Conservation (phyloP, 2,329 filamentous ascomycete genomes). For the Peltaster fructicola region DNA sequence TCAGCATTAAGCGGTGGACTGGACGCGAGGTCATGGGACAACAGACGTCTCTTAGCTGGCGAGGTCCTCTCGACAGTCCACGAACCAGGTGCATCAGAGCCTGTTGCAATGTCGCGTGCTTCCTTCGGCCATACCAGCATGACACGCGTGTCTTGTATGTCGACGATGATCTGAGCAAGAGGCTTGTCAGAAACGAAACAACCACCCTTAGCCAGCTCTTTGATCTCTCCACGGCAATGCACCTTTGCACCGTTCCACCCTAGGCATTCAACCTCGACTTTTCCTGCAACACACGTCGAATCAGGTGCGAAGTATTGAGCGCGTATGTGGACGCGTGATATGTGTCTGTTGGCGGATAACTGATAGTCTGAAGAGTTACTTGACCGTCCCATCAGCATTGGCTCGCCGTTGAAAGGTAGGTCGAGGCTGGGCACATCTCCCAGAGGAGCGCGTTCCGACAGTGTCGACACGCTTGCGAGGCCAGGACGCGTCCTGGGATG, state of each 20-base stretch:
- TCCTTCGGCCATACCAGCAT: slow-evolving; percentile 68
- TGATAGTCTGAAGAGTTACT: slow-evolving; percentile 94
- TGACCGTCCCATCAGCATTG: slow-evolving; percentile 74
- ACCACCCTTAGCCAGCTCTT: slow-evolving; percentile 74
- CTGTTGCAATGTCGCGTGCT: slow-evolving; percentile 30
- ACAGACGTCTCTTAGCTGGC: slow-evolving; percentile 30
- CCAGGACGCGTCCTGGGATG: slow-evolving; percentile 36
- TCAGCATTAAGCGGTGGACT: slow-evolving; percentile 44
- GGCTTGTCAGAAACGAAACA: slow-evolving; percentile 81
- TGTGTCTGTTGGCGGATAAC: slow-evolving; percentile 75
- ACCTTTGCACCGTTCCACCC: slow-evolving; percentile 94
- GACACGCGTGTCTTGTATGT: slow-evolving; percentile 84
- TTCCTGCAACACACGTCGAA: slow-evolving; percentile 50
- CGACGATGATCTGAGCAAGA: slow-evolving; percentile 78
- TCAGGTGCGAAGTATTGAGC: slow-evolving; percentile 61
- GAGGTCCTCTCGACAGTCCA: slow-evolving; percentile 47
- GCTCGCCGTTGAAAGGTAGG: slow-evolving; percentile 64
- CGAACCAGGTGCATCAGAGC: slow-evolving; percentile 45
- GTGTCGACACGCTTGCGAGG: slow-evolving; percentile 40
- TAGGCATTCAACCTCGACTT: slow-evolving; percentile 74
- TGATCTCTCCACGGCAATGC: slow-evolving; percentile 75
- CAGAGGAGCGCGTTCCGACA: slow-evolving; percentile 68
- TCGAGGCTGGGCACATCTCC: slow-evolving; percentile 67
- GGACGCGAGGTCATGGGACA: slow-evolving; percentile 31
- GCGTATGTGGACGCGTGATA: slow-evolving; percentile 85